Evolutionary conservation across 257 asterid genomes (phyloP), one percentile per base, ranked within the genome.

Genomic region (Cordia subcordata): DNA sequence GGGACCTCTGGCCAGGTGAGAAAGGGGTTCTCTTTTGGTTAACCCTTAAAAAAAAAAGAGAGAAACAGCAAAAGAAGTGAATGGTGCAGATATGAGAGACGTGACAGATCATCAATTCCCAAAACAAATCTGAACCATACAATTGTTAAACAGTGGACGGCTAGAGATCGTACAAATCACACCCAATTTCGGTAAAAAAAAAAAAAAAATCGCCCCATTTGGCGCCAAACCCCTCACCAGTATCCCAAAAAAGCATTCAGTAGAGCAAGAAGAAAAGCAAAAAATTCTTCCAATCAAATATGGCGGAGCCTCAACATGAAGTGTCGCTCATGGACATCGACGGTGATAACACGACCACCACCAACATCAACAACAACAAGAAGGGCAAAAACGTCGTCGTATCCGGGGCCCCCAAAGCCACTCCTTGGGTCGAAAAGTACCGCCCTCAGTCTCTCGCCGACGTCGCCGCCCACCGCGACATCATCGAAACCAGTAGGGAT

Each of bases 401-500:
- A 64, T 40, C 83, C 22, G 64, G 78, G 11, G 86, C 76, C 62
- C 15, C 91, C 39, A 85, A 67, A 72, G 76, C 94, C 63, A 78
- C 77, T 13, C 99, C 97, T 35, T 93, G 99, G 99, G 99, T 93
- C 53, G 97, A 93, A 83, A 89, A 93, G 78, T 83, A 79, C 75
- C 96, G 99, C 46, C 99, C 99, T 47, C 94, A 89, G 62, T 83
- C 99, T 38, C 90, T 93, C 8, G 85, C 87, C 58, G 99, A 93
- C 77, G 97, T 93, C 60, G 97, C 97, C 22, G 99, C 96, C 40
- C 99, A 93, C 75, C 97, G 96, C 4, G 99, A 89, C 65, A 89
- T 93, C 27, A 84, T 93, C 37, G 95, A 89, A 47, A 93, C 99
- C 60, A 86, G 99, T 93, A 64, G n/a, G 35, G 4, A 8, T 42